phyloP scores from a whole-genome alignment of 2,329 filamentous ascomycete species.

The Neofusicoccum parvum region DNA sequence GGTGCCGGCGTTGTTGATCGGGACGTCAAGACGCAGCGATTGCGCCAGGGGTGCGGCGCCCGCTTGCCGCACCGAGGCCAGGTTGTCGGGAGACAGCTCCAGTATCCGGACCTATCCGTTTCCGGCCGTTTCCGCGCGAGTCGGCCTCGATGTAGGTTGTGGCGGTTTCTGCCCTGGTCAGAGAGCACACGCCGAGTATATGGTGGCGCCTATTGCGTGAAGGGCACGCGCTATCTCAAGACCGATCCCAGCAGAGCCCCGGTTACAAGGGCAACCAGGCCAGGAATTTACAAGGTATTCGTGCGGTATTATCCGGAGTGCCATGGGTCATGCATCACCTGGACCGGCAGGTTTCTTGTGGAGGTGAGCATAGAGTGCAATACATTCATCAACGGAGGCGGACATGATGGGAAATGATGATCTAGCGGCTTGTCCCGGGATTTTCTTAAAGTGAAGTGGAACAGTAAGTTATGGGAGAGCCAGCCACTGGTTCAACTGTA shows the following conservation, averaged over 20 bases:
- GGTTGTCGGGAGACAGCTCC: slow-evolving; percentile 27
- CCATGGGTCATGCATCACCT: too few species aligned
- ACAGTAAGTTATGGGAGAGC: too few species aligned
- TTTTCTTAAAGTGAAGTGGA: too few species aligned
- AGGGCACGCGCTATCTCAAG: slow-evolving; percentile 42
- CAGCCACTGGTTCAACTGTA: too few species aligned
- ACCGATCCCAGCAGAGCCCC: slow-evolving; percentile 34
- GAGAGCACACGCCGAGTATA: slow-evolving; percentile 49
- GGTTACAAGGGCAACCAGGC: slow-evolving; percentile 27
- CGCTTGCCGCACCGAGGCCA: slow-evolving; percentile 28
- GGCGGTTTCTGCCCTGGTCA: slow-evolving; percentile 38
- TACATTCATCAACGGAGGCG: too few species aligned
- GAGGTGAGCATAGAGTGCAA: too few species aligned
- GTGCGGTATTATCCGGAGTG: too few species aligned
- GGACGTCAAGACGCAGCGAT: slow-evolving; percentile 34
- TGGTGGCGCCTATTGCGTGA: slow-evolving; percentile 46
- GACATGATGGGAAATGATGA: too few species aligned
- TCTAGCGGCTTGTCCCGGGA: too few species aligned
- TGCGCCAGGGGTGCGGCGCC: slow-evolving; percentile 27
- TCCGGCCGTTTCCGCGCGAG: slow-evolving; percentile 24
- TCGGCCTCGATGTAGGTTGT: slow-evolving; percentile 21
- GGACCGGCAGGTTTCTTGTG: too few species aligned
- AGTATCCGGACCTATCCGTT: slow-evolving; percentile 39
- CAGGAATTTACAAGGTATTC: too few species aligned
- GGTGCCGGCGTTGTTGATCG: slow-evolving; percentile 43